Evolutionary conservation across 768 basidiomycete genomes (phyloP), one percentile per base, ranked within the genome.

Genomic region (Multifurca ochricompacta): DNA sequence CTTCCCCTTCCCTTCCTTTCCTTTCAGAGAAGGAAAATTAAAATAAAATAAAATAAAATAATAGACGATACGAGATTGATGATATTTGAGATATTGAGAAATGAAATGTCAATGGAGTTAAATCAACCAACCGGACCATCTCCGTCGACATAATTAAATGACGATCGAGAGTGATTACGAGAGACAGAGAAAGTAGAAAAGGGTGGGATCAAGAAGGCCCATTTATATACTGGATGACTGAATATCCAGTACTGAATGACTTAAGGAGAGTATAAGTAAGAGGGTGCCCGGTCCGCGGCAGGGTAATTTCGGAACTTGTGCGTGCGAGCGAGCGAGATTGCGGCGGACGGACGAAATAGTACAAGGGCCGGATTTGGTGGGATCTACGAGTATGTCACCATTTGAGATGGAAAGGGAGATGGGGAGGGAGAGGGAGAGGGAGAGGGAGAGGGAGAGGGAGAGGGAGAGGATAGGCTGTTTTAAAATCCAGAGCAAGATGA

Each of bases 111-210:
- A 41, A 41, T 25, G 0, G 23, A 2, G 18, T 44, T 49, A 32
- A n/a, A n/a, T n/a, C n/a, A n/a, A n/a, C n/a, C n/a, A n/a, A n/a
- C n/a, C n/a, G n/a, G n/a, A n/a, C n/a, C n/a, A n/a, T n/a, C n/a
- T n/a, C n/a, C n/a, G n/a, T n/a, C n/a, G n/a, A 37, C 13, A 45
- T 25, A 6, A 31, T 36, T 43, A 47, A 42, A 44, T 27, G 32
- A 32, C 41, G 54, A 55, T 50, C 48, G 49, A 40, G 18, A 30
- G 30, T n/a, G 5, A 45, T 56, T 51, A 56, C 43, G 48, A 45
- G 44, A 56, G 48, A 45, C 36, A 56, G 28, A 21, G 9, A 4
- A 41, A 51, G 9, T 35, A 44, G 34, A 56, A 45, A 56, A 45
- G 42, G n/a, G 54, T 14, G 46, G 48, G n/a, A 23, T 8, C 21